Evolutionary conservation across 305 asterid species (phyloP).

Genomic region (Andrographis paniculata): DNA sequence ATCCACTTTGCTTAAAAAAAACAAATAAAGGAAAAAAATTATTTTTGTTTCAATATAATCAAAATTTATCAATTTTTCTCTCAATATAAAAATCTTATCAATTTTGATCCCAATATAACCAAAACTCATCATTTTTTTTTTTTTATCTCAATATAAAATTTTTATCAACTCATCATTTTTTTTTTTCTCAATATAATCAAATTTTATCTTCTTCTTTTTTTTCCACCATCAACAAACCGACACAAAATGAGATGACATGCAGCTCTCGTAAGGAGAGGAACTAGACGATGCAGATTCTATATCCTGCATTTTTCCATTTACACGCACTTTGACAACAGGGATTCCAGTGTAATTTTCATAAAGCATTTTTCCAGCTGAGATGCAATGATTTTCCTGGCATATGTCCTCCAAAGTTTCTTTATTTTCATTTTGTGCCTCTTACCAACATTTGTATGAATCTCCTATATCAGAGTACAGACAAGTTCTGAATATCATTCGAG

Average conservation of each 20-base stretch:
- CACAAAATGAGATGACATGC: slow-evolving; percentile 12
- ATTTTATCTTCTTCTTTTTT: too few relatives aligned
- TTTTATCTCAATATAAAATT: too few relatives aligned
- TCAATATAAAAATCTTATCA: too few relatives aligned
- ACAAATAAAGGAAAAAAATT: too few relatives aligned
- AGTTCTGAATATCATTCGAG: slow-evolving; percentile 27
- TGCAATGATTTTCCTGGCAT: slow-evolving; percentile 49
- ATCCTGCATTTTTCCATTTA: slow-evolving; percentile 15
- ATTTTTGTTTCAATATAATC: too few relatives aligned
- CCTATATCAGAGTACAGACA: slow-evolving; percentile 37
- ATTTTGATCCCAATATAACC: too few relatives aligned
- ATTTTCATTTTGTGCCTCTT: slow-evolving; percentile 40
- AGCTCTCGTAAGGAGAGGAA: slow-evolving; percentile 15
- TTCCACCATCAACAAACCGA: too few relatives aligned
- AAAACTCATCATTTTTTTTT: too few relatives aligned
- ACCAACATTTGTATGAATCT: slow-evolving; percentile 56
- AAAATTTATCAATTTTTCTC: too few relatives aligned
- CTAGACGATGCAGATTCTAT: slow-evolving; percentile 10
- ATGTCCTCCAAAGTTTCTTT: slow-evolving; percentile 41
- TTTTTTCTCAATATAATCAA: too few relatives aligned
- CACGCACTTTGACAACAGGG: slow-evolving; percentile 19
- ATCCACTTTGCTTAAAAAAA: too few relatives aligned
- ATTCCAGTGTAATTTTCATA: slow-evolving; percentile 19
- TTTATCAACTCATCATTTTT: too few relatives aligned
- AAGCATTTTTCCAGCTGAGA: slow-evolving; percentile 31